A percentile compares a stretch with the other conserved stretches of the same genome.
phyloP scores from a whole-genome alignment of 1,139 yeast genomes.

The Nakaseomyces sp. region DNA sequence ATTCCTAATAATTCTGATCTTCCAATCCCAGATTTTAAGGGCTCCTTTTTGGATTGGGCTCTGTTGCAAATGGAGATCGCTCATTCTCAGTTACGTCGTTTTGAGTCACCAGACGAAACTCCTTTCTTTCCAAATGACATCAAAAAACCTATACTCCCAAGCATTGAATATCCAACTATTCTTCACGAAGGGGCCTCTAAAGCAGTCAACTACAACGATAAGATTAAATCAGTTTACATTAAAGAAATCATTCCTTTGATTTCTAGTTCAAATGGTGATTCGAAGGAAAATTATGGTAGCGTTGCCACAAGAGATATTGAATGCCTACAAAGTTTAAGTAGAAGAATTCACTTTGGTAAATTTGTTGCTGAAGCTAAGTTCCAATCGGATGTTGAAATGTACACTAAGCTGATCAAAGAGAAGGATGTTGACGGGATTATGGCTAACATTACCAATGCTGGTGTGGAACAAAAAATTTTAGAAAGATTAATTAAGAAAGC shows the following conservation, averaged over 20 bases:
- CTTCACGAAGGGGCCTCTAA: constrained; percentile 68
- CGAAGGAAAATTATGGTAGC: constrained; percentile 78
- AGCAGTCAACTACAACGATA: constrained; percentile 57
- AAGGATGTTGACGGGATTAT: constrained; percentile 68
- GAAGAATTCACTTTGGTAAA: constrained; percentile 93
- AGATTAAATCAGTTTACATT: constrained; percentile 60
- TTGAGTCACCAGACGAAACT: constrained; percentile 91
- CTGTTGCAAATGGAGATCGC: constrained; percentile 64
- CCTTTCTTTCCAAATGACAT: constrained; percentile 76
- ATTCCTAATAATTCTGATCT: constrained; percentile 41
- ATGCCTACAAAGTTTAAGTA: constrained; percentile 76
- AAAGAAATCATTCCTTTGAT: constrained; percentile 64
- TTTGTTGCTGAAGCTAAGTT: constrained; percentile 96
- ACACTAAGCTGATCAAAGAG: constrained; percentile 53
- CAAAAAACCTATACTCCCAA: constrained; percentile 63
- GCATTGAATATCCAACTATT: constrained; percentile 67
- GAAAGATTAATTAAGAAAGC: constrained; percentile 74
- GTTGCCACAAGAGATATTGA: constrained; percentile 81
- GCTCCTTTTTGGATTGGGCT: constrained; percentile 83
- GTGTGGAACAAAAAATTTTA: constrained; percentile 77
- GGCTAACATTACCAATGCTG: constrained; percentile 72
- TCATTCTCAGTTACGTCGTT: constrained; percentile 81
- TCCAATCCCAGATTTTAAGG: constrained; percentile 58
- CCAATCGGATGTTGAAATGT: constrained; percentile 54
- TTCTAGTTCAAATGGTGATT: constrained; percentile 63